These are phyloP conservation scores for Kurtzmaniella quercitrusa DNA, from an alignment of 1,139 yeast genomes.

Conservation along the genomic window DNA sequence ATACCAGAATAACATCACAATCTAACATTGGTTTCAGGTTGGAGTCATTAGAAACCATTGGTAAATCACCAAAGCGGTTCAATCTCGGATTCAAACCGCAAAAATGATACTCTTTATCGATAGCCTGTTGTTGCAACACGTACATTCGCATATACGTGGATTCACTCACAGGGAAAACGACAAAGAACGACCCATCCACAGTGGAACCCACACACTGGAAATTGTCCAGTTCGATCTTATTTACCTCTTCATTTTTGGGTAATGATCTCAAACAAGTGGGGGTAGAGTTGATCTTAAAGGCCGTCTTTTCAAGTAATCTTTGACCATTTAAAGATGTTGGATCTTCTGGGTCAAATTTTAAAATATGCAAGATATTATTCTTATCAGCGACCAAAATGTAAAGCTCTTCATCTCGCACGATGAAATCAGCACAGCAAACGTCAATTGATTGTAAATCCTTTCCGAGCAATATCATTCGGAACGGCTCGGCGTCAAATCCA, in stretches of 20 bases:
- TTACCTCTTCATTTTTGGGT: constrained; percentile 38
- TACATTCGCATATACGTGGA: constrained; percentile 74
- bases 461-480: constrained; percentile 75
- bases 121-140: constrained; percentile 81
- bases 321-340: constrained; percentile 81
- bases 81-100: constrained; percentile 81
- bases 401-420: constrained; percentile 67
- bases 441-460: constrained; percentile 66
- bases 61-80: constrained; percentile 56
- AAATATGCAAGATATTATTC: constrained; percentile 63
- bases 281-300: constrained; percentile 64
- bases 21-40: constrained; percentile 59
- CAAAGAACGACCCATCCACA: constrained; percentile 73
- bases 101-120: constrained; percentile 67
- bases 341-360: constrained; percentile 92
- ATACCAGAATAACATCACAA: constrained; percentile 50
- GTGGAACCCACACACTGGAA: constrained; percentile 68
- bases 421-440: constrained; percentile 66
- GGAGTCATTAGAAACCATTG: constrained; percentile 30
- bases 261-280: constrained; percentile 57
- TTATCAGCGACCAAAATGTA: constrained; percentile 69
- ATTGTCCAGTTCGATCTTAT: constrained; percentile 19
- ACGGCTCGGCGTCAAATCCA: constrained; percentile 95
- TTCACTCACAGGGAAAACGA: constrained; percentile 75
- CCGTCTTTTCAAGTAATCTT: constrained; percentile 62